Conservation (phyloP, 495 filamentous ascomycete species). For the Neurospora sp. region DNA sequence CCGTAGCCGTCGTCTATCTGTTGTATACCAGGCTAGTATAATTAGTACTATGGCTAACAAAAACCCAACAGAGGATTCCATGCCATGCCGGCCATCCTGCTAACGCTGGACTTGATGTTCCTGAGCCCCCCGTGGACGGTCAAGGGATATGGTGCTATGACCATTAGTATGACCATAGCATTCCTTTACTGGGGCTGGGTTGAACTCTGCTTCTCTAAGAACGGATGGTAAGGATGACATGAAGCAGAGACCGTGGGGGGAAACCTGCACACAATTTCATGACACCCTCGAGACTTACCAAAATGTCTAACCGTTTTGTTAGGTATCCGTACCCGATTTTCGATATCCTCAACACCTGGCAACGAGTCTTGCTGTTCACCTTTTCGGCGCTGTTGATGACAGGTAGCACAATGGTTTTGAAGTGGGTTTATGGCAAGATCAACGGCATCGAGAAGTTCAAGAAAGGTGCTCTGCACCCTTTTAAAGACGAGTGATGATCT, state of each 20-base stretch:
- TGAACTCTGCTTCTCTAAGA: slow-evolving; percentile 63
- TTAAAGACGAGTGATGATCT: slow-evolving; percentile 11
- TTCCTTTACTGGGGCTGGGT: slow-evolving; percentile 84
- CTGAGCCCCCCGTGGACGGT: slow-evolving; percentile 78
- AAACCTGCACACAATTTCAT: neutral
- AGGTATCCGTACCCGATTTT: slow-evolving; percentile 89
- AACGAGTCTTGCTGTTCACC: slow-evolving; percentile 59
- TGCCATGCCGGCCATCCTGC: slow-evolving; percentile 60
- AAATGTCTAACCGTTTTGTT: slow-evolving; percentile 10
- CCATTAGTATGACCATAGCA: slow-evolving; percentile 53
- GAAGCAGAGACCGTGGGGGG: neutral
- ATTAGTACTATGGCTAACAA: neutral
- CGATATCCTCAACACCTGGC: slow-evolving; percentile 46
- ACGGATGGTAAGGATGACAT: slow-evolving; percentile 52
- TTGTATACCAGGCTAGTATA: neutral
- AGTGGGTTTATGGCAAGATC: slow-evolving; percentile 55
- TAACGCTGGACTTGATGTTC: slow-evolving; percentile 62
- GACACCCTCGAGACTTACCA: neutral
- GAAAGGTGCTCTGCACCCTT: slow-evolving; percentile 18
- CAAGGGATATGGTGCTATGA: slow-evolving; percentile 46
- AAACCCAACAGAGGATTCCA: slow-evolving; percentile 49
- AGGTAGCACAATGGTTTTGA: slow-evolving; percentile 52
- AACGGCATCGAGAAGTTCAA: slow-evolving; percentile 51
- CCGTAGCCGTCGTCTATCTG: neutral
- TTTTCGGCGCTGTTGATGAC: slow-evolving; percentile 64